phyloP scores from a whole-genome alignment of 768 basidiomycete species.

The Fomitopsis pulvina region DNA sequence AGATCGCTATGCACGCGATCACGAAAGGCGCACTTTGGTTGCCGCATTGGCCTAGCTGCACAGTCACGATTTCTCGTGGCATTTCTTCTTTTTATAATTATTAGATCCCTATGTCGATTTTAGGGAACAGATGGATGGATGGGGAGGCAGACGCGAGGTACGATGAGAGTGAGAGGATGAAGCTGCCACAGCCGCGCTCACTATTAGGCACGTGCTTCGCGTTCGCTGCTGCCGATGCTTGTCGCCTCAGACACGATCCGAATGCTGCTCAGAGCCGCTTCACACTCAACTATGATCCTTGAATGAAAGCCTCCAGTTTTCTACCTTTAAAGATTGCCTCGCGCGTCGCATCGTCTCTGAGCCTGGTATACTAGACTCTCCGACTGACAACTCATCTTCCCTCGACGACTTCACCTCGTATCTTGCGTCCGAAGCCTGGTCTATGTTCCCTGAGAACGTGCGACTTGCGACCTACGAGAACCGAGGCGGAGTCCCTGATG shows the following conservation, averaged over 20 bases:
- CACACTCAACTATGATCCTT: not conserved
- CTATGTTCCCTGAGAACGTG: slow-evolving; percentile 30
- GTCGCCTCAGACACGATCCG: too few species aligned
- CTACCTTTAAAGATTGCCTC: slow-evolving; percentile 39
- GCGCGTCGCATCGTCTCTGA: slow-evolving; percentile 34
- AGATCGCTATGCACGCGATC: slow-evolving; percentile 8
- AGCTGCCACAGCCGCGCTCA: not conserved
- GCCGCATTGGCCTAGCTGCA: slow-evolving; percentile 87
- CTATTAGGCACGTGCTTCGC: not conserved
- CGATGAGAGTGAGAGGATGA: not conserved
- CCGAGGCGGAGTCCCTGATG: slow-evolving; percentile 24
- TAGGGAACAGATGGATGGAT: not conserved
- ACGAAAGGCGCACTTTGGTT: slow-evolving; percentile 66
- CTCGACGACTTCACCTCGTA: slow-evolving; percentile 51
- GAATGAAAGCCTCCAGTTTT: slow-evolving; percentile 2
- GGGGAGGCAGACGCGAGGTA: not conserved
- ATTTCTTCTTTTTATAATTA: slow-evolving; percentile 27
- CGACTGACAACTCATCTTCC: slow-evolving; percentile 21
- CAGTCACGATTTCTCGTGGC: slow-evolving; percentile 81
- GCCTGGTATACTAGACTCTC: slow-evolving; percentile 10
- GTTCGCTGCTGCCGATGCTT: too few species aligned
- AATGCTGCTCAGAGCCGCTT: too few species aligned
- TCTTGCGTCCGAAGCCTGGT: slow-evolving; percentile 46
- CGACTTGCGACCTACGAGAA: slow-evolving; percentile 34
- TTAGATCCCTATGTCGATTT: not conserved